These are phyloP conservation scores for Nitzschia sp. DNA, from an alignment of 108 stramenopile species.

Conservation along the genomic window DNA sequence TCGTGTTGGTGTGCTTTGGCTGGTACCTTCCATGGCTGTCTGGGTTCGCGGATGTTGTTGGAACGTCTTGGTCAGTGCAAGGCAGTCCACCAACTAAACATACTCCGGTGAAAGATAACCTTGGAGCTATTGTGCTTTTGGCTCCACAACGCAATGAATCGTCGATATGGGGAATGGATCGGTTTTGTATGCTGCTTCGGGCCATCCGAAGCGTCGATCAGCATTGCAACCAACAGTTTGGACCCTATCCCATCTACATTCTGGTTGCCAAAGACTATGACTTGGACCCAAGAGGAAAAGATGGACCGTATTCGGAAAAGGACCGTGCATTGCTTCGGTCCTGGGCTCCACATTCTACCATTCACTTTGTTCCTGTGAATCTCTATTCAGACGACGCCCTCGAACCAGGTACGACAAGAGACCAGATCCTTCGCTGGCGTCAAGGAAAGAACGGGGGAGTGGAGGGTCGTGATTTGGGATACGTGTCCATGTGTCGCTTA, in stretches of 20 bases:
- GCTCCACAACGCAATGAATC: conserved; percentile 31
- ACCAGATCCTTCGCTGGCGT: conserved; percentile 26
- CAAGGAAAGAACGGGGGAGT: conserved; percentile 25
- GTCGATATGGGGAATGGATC: conserved; percentile 19
- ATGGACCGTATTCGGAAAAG: conserved; percentile 23
- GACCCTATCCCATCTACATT: conserved; percentile 31
- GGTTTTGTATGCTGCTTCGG: conserved; percentile 28
- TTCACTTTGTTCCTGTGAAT: conserved; percentile 5
- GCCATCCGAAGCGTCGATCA: conserved; percentile 29
- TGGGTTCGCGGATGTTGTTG: no score
- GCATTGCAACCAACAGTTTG: conserved; percentile 23
- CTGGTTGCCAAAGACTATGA: conserved; percentile 37
- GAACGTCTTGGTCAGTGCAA: no score
- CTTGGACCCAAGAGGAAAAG: conserved; percentile 20
- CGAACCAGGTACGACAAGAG: conserved; percentile 19
- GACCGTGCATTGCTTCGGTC: conserved; percentile 24
- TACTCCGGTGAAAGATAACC: background rate
- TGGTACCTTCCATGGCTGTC: no score
- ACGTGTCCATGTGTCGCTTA: conserved; percentile 32
- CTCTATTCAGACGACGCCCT: conserved; percentile 34
- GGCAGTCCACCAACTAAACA: no score
- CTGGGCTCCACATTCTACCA: conserved; percentile 22
- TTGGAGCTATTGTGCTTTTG: conserved; percentile 31
- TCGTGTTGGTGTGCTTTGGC: no score
- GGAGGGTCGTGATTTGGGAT: conserved; percentile 32